Evolutionary conservation across 768 basidiomycete species (phyloP), one percentile per base, ranked within the genome.

Genomic region (Stropharia rugosoannulata): DNA sequence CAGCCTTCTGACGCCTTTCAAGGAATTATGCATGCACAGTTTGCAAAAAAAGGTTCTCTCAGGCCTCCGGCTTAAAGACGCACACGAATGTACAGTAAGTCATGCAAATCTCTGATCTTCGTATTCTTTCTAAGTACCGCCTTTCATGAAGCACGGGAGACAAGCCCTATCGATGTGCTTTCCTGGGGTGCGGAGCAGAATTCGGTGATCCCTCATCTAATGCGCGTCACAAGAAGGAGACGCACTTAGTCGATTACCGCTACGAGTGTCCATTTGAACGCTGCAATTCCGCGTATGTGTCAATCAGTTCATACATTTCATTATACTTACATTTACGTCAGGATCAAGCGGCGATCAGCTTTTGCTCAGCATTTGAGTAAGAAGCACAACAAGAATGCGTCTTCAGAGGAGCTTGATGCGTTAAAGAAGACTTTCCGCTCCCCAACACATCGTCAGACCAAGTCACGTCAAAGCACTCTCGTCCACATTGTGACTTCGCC

Each of bases 131-230:
- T 55, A 27, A 62, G 49, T 10, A 7, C 35, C 36, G 38, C 38
- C 6, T 32, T 10, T 32, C 37, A 46, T 39, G 48, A 51, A 87
- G 86, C 54, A 79, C 83, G 12, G 73, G 71, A 42, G 68, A 54
- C 9, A 84, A 81, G 66, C 87, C 86, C 1, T 78, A 75, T 60
- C 50, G 49, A 5, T 90, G 89, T 61, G 73, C 71, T 12, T 70
- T 78, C 41, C 62, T 68, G 8, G 68, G 65, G 18, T 89, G 87
- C 62, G 54, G 50, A 9, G 73, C 78, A 29, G 67, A 72, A 12
- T 90, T 90, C 59, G 82, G 82, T 12, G 88, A 90, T 61, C 87
- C 86, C 10, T 89, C 88, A 0, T 89, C 88, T 43, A 73, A 84
- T 59, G 72, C 80, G 29, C 83, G 88, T 8, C 88, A 90, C 61